Conservation (phyloP, 2,329 filamentous ascomycete species). For the Venturia aucupariae region DNA sequence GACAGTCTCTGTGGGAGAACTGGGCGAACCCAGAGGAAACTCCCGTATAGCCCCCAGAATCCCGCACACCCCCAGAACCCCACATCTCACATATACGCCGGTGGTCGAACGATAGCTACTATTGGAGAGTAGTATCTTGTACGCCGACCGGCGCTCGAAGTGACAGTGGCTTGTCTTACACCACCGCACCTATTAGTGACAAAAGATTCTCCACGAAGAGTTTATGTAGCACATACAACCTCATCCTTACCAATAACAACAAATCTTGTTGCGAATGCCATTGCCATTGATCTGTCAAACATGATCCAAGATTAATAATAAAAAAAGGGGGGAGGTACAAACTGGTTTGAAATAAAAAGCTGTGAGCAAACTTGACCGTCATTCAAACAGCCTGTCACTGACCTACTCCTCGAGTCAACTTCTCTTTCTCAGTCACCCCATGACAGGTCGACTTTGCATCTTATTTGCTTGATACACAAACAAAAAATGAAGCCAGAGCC, state of each 20-base stretch:
- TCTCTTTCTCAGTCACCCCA: background rate
- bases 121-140: background rate
- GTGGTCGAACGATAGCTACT: background rate
- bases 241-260: background rate
- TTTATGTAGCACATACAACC: background rate
- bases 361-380: background rate
- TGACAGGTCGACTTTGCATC: background rate
- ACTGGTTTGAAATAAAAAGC: background rate
- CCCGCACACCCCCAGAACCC: background rate
- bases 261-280: background rate
- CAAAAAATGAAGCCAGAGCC: background rate
- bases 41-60: too few relatives aligned
- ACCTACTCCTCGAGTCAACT: background rate
- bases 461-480: background rate
- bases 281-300: background rate
- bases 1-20: background rate
- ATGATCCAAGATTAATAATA: background rate
- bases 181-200: background rate
- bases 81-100: background rate
- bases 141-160: background rate
- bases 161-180: background rate
- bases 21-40: background rate
- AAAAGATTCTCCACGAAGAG: background rate
- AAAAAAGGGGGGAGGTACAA: too few relatives aligned
- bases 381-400: background rate